These are phyloP conservation scores for Phytophthora syringae DNA, from an alignment of 352 stramenopile genomes.

Conservation along the genomic window DNA sequence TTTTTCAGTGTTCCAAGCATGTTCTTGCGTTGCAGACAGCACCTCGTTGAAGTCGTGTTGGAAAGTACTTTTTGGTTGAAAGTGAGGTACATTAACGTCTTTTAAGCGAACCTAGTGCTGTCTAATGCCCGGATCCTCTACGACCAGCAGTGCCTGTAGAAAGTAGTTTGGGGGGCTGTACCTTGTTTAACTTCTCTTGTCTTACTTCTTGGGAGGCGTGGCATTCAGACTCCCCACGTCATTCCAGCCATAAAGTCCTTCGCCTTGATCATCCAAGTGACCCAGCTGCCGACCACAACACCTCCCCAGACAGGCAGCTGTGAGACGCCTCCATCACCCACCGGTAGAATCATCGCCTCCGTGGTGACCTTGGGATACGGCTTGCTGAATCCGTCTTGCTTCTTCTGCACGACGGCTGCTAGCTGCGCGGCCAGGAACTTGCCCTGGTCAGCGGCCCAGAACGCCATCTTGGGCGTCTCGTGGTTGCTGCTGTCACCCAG, in stretches of 20 bases:
- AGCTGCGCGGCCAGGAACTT: constrained; percentile 47
- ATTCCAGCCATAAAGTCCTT: constrained; percentile 46
- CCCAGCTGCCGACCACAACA: constrained; percentile 43
- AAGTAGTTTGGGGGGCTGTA: no score
- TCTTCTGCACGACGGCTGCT: constrained; percentile 30
- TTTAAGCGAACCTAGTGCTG: no score
- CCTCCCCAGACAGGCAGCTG: constrained; percentile 52
- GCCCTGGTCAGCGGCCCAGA: constrained; percentile 44
- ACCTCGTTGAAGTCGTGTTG: no score
- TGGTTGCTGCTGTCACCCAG: constrained; percentile 60
- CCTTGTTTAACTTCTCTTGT: no score
- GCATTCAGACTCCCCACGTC: constrained; percentile 41
- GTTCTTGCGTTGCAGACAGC: no score
- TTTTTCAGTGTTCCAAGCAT: no score
- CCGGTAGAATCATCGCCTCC: constrained; percentile 43
- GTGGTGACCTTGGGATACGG: constrained; percentile 33
- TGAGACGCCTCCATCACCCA: constrained; percentile 46
- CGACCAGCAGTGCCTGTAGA: no score
- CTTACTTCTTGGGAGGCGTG: constrained; percentile 25
- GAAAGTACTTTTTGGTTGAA: no score
- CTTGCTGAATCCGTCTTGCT: constrained; percentile 27
- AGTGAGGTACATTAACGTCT: no score
- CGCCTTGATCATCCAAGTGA: constrained; percentile 48
- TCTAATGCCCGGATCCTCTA: no score
- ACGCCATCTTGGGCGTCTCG: constrained; percentile 48